Evolutionary conservation across 345 rosid genomes (phyloP).

Genomic region (Draba incana): DNA sequence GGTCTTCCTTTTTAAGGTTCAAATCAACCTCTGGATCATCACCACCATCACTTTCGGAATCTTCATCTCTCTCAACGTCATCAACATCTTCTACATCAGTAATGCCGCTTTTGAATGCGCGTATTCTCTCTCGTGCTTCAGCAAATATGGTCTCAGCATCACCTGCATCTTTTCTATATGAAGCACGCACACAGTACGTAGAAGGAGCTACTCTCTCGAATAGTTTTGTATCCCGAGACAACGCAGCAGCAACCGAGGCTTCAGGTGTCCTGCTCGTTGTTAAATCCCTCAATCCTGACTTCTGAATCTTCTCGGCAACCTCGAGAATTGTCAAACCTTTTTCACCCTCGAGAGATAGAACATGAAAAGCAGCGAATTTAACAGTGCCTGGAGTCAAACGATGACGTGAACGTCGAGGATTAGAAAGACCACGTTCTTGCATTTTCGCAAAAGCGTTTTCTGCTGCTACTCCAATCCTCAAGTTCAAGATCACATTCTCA

Average conservation of each 20-base stretch:
- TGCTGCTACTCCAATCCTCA: constrained; percentile 81
- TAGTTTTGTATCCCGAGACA: constrained; percentile 89
- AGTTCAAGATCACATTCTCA: constrained; percentile 63
- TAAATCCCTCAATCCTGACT: constrained; percentile 90
- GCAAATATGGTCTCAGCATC: constrained; percentile 75
- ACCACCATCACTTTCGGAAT: constrained; percentile 77
- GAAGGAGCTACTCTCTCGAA: constrained; percentile 97
- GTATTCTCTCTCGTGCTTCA: constrained; percentile 77
- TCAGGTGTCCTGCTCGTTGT: constrained; percentile 95
- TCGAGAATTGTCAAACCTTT: constrained; percentile 81
- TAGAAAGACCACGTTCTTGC: constrained; percentile 84
- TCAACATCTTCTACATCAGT: constrained; percentile 79
- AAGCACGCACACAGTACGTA: constrained; percentile 80
- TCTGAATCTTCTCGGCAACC: constrained; percentile 93
- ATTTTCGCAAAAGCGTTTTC: constrained; percentile 82
- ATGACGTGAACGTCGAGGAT: constrained; percentile 82
- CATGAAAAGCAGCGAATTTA: constrained; percentile 90
- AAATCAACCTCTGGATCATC: constrained; percentile 77
- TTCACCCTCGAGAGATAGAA: constrained; percentile 78
- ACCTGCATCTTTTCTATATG: constrained; percentile 77
- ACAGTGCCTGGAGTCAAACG: constrained; percentile 95
- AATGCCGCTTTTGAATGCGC: constrained; percentile 61
- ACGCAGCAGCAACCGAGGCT: constrained; percentile 93
- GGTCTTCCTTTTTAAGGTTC: constrained; percentile 48
- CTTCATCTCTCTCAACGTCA: constrained; percentile 86